Base-by-base conservation (phyloP, 345 rosid genomes). In the Linum lewisii region DNA sequence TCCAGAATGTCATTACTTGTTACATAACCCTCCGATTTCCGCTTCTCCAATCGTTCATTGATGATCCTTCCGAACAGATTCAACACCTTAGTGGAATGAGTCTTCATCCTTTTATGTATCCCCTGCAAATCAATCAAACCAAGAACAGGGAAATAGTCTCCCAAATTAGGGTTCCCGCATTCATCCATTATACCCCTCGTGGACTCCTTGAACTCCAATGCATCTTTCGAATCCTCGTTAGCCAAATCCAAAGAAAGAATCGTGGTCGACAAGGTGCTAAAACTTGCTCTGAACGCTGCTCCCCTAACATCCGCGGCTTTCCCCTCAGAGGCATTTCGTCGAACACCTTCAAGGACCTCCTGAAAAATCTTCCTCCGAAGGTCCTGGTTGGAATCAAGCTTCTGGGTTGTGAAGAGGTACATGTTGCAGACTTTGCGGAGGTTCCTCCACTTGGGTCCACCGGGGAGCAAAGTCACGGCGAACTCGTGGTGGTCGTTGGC, bases 101-200 rank as follows among this genome's bases (percentile, higher is more conserved):
- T 18, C 0, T 23, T 20, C 54, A 52, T 24, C 11, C 68, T 61
- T 7, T 61, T 66, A 65, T 69, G 70, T 14, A 51, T 44, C 1
- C 77, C 71, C 15, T 70, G 74, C 0, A 57, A 78, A 49, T 75
- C 80, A 16, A 80, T 14, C 66, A 44, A 23, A 36, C 51, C 45
- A 1, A 77, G 72, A 52, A 63, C 2, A 6, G 76, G 79, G 57
- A 72, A 80, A 45, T 63, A 70, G 21, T 80, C 78, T 0, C 57
- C 72, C 32, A 80, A 23, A 67, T 77, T 77, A 2, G 75, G 80
- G 57, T 73, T 77, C 4, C 80, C 80, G 5, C 29, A 64, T 60
- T 74, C 79, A n/a, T 67, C 73, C 63, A 24, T 60, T 3, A 70
- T 49, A 6, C 55, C 4, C 63, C 58, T 14, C 21, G 55, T 59